Evolutionary conservation across 306 rosid species (phyloP), one percentile per base, ranked within the genome.

Genomic region (Cajanus cajan): DNA sequence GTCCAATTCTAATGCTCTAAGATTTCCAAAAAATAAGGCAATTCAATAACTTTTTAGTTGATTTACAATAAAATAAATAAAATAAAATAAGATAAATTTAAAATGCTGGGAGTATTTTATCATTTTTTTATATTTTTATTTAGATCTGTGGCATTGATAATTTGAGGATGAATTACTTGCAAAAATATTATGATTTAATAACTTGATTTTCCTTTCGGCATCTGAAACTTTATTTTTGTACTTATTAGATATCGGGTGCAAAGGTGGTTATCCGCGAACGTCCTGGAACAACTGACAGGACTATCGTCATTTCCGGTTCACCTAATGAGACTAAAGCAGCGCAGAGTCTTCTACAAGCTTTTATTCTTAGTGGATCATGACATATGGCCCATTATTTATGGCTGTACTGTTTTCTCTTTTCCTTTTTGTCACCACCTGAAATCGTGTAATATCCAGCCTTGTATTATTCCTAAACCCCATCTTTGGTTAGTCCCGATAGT

Each of bases 291-390:
- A 83, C 88, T 6, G 94, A 91, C 36, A 86, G 96, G 80, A 87
- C 81, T 65, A 84, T 95, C 66, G 90, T 95, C 73, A 89, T 95
- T 75, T 95, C 99, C 6, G 99, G 99, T 64, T 85, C 96, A 33
- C 99, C 99, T 0, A 98, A 95, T 13, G 98, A 95, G 88, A 95
- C 98, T 43, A 96, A 95, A 82, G 96, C 99, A 24, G 99, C 99
- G 2, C 98, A 95, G 85, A 90, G 96, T 84, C 97, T 95, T 69
- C 93, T 95, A 39, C 99, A 91, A 78, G 96, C 99, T 21, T 95
- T 91, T 78, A 95, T 95, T 82, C 97, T 93, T 44, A 86, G 95
- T 12, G 99, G 99, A 82, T 84, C 89, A 78, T 83, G 87, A 89
- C 82, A 64, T 40, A 18, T 55, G 55, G 10, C 59, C 69, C 37